Conservation (phyloP, 768 basidiomycete species). For the Pleurotus sapidus region DNA sequence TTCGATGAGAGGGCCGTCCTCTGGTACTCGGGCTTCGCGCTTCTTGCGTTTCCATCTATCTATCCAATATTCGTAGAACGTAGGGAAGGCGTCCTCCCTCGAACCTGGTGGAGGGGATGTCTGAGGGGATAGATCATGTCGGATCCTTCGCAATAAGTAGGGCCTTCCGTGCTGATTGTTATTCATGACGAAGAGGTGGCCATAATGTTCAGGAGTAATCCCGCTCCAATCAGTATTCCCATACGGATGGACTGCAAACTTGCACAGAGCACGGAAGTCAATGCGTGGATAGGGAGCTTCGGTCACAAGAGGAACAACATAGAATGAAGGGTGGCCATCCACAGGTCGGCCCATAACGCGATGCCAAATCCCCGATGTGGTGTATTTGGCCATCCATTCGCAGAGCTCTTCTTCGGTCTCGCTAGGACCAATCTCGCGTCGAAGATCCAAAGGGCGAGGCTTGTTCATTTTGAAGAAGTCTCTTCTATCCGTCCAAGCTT, state of each 20-base stretch:
- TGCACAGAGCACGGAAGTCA: slow-evolving; percentile 57
- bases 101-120: slow-evolving; percentile 54
- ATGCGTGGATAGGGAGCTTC: slow-evolving; percentile 32
- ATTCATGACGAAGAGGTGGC: slow-evolving; percentile 52
- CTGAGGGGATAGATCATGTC: slow-evolving; percentile 63
- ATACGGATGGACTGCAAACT: slow-evolving; percentile 42
- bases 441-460: slow-evolving; percentile 35
- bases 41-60: slow-evolving; percentile 52
- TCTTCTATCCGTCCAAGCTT: slow-evolving; percentile 34
- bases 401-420: slow-evolving; percentile 34
- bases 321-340: slow-evolving; percentile 49
- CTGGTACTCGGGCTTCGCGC: slow-evolving; percentile 40
- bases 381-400: slow-evolving; percentile 65
- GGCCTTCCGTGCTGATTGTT: slow-evolving; percentile 52
- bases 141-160: slow-evolving; percentile 53
- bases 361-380: slow-evolving; percentile 57
- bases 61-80: slow-evolving; percentile 60
- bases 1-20: slow-evolving; percentile 64
- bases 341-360: slow-evolving; percentile 61
- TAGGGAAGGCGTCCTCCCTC: slow-evolving; percentile 41
- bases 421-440: slow-evolving; percentile 22
- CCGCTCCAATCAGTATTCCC: slow-evolving; percentile 56
- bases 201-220: slow-evolving; percentile 47
- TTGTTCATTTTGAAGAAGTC: slow-evolving; percentile 30
- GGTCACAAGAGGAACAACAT: slow-evolving; percentile 61